Base-by-base conservation (phyloP, 2,329 filamentous ascomycete species). In the Aspergillus amoenus region DNA sequence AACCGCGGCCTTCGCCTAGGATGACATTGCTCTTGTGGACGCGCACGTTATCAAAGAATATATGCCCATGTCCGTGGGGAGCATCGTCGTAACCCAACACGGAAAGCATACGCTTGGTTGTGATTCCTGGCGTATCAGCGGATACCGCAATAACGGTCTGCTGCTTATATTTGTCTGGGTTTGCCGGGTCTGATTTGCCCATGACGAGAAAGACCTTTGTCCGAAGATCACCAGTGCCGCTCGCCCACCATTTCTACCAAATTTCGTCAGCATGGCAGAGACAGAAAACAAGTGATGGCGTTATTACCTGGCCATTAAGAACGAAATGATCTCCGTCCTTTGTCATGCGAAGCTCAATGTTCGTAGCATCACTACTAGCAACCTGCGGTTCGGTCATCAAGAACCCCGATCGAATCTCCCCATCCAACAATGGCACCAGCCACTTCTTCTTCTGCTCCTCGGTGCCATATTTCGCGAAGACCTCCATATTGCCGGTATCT, bases 81-180 rank as follows among this genome's bases (percentile, higher is more conserved):
- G 94, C 94, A 68, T 99, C 93, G 73, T 97, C 94, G 78, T 92
- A 97, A 56, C 94, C 94, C 76, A 95, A 96, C 62, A 97, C 93
- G 47, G 84, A 88, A 53, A 99, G 81, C 90, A 97, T 96, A 65
- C 94, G 88, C 77, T 96, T 85, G 67, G 97, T 88, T 13, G 86
- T 96, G 69, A 97, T 88, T 55, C 94, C 94, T 17, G 89, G 88
- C 1, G 90, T 87, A 63, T 85, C 82, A 17, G 90, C 85, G 2
- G 93, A 90, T 13, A 97, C 93, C 24, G 97, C 81, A 49, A 97
- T 84, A 61, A 99, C 93, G 21, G 92, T 96, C 77, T 97, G 94
- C 72, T 97, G 93, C 70, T 84, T 85, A 83, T 97, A 96, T 17
- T 86, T 79, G 73, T 93, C 87, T 62, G 82, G 77, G 80, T 95